Conservation (phyloP, 805 yeast species). For the Candida andamanensis region DNA sequence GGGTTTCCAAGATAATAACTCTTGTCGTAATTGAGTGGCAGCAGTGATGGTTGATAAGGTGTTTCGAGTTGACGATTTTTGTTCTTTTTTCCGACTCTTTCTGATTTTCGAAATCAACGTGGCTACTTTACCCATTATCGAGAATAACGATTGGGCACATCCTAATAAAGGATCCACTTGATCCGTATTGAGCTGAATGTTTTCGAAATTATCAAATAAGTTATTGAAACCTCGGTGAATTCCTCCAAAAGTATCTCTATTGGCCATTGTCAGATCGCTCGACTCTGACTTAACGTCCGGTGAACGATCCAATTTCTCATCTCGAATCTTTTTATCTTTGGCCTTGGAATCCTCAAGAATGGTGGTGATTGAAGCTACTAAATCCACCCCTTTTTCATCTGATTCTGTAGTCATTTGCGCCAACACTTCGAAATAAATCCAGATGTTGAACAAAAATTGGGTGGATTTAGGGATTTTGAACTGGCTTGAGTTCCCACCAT, state of each 20-base stretch:
- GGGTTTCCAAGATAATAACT: slow-evolving; percentile 56
- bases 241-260: slow-evolving; percentile 9
- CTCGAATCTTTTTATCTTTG: slow-evolving; percentile 6
- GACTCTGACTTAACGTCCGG: slow-evolving; percentile 20
- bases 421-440: slow-evolving; percentile 64
- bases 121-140: slow-evolving; percentile 62
- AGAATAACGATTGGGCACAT: slow-evolving; percentile 59
- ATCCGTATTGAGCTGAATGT: slow-evolving; percentile 28
- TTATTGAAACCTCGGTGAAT: slow-evolving; percentile 12
- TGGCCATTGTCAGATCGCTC: slow-evolving; percentile 17
- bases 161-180: slow-evolving; percentile 63
- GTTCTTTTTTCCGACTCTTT: slow-evolving; percentile 19
- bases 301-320: slow-evolving; percentile 6
- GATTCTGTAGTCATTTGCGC: slow-evolving; percentile 58
- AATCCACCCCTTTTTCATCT: slow-evolving; percentile 40
- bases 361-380: slow-evolving; percentile 36
- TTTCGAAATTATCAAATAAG: slow-evolving; percentile 38
- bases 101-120: slow-evolving; percentile 48
- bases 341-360: slow-evolving; percentile 18
- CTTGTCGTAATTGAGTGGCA: slow-evolving; percentile 51
- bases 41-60: slow-evolving; percentile 44
- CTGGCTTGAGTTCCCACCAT: slow-evolving; percentile 3
- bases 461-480: slow-evolving; percentile 36
- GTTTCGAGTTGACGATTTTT: slow-evolving; percentile 20
- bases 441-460: slow-evolving; percentile 54